phyloP scores from a whole-genome alignment of 164 flowering plant species.

The Akebia trifoliata region DNA sequence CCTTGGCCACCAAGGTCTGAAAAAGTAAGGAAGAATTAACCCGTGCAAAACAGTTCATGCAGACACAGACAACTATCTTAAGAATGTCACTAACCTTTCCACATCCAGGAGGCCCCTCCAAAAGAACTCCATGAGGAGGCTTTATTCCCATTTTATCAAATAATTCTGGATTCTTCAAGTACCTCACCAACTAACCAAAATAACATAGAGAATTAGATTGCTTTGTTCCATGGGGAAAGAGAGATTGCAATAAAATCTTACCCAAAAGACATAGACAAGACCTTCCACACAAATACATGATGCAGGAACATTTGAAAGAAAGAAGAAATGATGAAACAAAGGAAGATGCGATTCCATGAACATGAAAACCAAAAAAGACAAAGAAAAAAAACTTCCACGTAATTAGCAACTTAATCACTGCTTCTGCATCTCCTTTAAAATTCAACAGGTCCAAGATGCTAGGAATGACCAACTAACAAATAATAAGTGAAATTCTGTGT shows the following conservation, averaged over 20 bases:
- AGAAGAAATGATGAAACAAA: background rate
- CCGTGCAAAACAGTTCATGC: background rate
- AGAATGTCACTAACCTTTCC: constrained; percentile 69
- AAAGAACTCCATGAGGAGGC: constrained; percentile 97
- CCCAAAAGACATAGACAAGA: background rate
- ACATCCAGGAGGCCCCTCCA: constrained; percentile 98
- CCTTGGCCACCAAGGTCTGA: constrained; percentile 98
- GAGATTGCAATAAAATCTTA: constrained; percentile 1
- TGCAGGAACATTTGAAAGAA: background rate
- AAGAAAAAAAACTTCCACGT: background rate
- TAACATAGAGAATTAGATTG: constrained; percentile 5
- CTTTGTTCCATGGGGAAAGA: background rate
- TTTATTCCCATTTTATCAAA: constrained; percentile 95
- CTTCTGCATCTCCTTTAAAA: too few species aligned
- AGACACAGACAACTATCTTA: background rate
- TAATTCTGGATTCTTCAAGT: constrained; percentile 90
- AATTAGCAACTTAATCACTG: too few species aligned
- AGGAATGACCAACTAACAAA: too few species aligned
- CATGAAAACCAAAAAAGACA: background rate
- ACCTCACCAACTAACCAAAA: constrained; percentile 68
- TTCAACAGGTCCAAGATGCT: too few species aligned
- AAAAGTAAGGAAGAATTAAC: constrained; percentile 7
- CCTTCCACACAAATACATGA: background rate
- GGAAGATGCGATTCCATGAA: too few species aligned
- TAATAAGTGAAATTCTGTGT: too few species aligned